These are phyloP conservation scores for Aspergillus funiculosus DNA, from an alignment of 495 filamentous ascomycete species.

Conservation along the genomic window DNA sequence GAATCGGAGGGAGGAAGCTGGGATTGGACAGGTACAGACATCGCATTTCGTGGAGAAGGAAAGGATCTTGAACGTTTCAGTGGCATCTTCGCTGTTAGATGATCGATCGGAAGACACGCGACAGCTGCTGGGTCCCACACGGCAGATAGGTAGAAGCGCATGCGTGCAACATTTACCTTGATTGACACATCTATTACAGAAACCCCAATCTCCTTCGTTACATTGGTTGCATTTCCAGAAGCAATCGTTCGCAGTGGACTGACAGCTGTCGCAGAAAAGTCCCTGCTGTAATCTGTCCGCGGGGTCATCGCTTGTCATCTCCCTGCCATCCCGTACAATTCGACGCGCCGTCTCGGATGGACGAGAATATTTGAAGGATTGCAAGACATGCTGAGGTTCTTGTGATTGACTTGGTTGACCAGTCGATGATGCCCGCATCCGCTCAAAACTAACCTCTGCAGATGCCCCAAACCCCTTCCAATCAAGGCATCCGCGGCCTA, in stretches of 20 bases:
- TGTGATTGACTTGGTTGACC: slow-evolving; percentile 36
- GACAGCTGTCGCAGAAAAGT: slow-evolving; percentile 75
- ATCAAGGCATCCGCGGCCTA: slow-evolving; percentile 64
- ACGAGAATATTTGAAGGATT: slow-evolving; percentile 59
- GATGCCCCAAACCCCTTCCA: slow-evolving; percentile 72
- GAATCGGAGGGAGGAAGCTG: slow-evolving; percentile 58
- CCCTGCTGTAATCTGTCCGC: slow-evolving; percentile 63
- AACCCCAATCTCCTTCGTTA: slow-evolving; percentile 90
- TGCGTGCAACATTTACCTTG: slow-evolving; percentile 72
- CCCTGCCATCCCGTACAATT: slow-evolving; percentile 23
- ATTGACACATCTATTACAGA: slow-evolving; percentile 76
- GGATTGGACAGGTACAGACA: slow-evolving; percentile 65
- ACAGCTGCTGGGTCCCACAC: slow-evolving; percentile 25
- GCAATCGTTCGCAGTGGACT: slow-evolving; percentile 64
- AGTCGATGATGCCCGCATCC: slow-evolving; percentile 34
- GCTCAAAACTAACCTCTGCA: slow-evolving; percentile 54
- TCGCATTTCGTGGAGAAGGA: slow-evolving; percentile 68
- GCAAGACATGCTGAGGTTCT: slow-evolving; percentile 59
- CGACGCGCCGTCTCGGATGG: slow-evolving; percentile 37
- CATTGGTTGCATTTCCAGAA: slow-evolving; percentile 80
- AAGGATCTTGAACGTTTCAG: slow-evolving; percentile 49
- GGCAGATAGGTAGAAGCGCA: slow-evolving; percentile 60
- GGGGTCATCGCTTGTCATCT: slow-evolving; percentile 59
- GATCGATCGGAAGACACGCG: slow-evolving; percentile 8
- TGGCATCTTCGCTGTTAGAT: slow-evolving; percentile 8